Evolutionary conservation across 306 rosid species (phyloP).

Genomic region (Malus orientalis): DNA sequence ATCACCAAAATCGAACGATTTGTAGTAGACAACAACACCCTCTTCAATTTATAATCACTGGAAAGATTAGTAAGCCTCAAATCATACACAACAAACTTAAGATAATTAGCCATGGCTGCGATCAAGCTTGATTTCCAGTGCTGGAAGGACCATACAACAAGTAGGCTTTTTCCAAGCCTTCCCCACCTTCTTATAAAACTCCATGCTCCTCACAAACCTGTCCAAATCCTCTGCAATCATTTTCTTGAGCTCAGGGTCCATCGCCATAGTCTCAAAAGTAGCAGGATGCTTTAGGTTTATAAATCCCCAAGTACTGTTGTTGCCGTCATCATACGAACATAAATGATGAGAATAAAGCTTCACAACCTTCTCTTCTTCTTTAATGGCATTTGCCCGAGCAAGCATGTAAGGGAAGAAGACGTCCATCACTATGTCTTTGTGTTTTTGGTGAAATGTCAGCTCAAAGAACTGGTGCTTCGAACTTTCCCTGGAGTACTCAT

Average conservation of each 20-base stretch:
- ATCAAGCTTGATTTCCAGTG: constrained; percentile 29
- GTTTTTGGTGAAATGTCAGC: constrained; percentile 19
- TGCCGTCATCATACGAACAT: neutral
- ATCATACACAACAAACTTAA: constrained; percentile 35
- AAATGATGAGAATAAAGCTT: constrained; percentile 14
- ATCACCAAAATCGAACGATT: constrained; percentile 37
- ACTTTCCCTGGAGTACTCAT: neutral
- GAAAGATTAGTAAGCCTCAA: constrained; percentile 17
- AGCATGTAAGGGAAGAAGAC: constrained; percentile 19
- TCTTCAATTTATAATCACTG: constrained; percentile 14
- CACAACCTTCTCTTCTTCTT: constrained; percentile 6
- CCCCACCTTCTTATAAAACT: constrained; percentile 16
- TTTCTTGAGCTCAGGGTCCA: constrained; percentile 27
- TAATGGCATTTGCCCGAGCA: constrained; percentile 10
- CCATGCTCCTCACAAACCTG: constrained; percentile 5
- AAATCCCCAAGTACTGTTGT: constrained; percentile 2
- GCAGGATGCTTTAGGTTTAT: constrained; percentile 30
- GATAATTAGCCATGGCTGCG: constrained; percentile 42
- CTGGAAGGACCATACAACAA: constrained; percentile 34
- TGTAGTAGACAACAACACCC: constrained; percentile 16
- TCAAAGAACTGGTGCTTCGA: constrained; percentile 1
- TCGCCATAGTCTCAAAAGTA: constrained; percentile 28
- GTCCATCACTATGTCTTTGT: constrained; percentile 11
- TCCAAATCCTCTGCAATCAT: constrained; percentile 19
- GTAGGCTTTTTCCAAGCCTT: constrained; percentile 45